Evolutionary conservation across 257 asterid genomes (phyloP).

Genomic region (Gentiana dahurica): DNA sequence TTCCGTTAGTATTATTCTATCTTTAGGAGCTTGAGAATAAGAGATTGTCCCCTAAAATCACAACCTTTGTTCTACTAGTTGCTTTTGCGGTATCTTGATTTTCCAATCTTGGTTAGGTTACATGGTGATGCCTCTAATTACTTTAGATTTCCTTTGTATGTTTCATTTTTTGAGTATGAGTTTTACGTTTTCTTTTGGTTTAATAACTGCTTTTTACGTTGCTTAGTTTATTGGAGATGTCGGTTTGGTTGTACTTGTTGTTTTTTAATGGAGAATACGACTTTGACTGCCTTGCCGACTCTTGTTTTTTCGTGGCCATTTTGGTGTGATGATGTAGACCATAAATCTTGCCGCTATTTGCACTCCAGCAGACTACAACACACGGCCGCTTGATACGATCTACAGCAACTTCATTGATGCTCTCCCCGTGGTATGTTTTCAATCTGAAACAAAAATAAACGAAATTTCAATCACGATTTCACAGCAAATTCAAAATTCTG

Average conservation of each 20-base stretch:
- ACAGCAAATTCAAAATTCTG: background rate
- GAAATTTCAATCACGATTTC: background rate
- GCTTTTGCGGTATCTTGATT: too few relatives aligned
- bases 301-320: background rate
- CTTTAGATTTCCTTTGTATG: too few relatives aligned
- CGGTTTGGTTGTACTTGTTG: background rate
- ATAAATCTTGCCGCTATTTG: constrained; percentile 86
- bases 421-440: constrained; percentile 56
- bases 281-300: constrained; percentile 16
- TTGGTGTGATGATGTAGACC: constrained; percentile 32
- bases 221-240: background rate
- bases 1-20: background rate
- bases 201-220: background rate
- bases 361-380: constrained; percentile 85
- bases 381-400: constrained; percentile 81
- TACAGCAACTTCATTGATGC: constrained; percentile 90
- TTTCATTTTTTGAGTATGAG: too few relatives aligned
- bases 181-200: too few relatives aligned
- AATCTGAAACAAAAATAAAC: background rate
- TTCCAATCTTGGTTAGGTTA: too few relatives aligned
- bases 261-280: background rate
- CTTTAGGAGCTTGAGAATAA: too few relatives aligned
- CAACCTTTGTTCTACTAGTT: too few relatives aligned
- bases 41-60: too few relatives aligned
- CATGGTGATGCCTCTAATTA: too few relatives aligned